Conservation (phyloP, 805 yeast genomes). For the Cyberlindnera mrakii region DNA sequence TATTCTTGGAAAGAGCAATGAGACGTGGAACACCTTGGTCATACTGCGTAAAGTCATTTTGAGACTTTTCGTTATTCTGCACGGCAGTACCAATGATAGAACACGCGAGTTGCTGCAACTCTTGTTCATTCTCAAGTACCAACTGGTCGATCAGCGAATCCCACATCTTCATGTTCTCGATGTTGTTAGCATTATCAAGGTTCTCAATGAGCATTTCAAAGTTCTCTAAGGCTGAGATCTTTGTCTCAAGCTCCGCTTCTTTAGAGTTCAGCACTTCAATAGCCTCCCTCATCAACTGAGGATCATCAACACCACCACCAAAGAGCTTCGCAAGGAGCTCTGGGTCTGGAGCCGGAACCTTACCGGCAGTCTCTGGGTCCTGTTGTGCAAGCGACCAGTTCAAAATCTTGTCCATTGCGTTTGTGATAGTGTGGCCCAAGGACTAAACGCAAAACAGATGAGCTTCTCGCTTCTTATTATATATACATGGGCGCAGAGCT, state of each 20-base stretch:
- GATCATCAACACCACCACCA: conserved; percentile 77
- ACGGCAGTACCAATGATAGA: conserved; percentile 86
- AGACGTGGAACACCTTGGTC: conserved; percentile 41
- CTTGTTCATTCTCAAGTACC: conserved; percentile 31
- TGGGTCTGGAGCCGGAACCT: conserved; percentile 73
- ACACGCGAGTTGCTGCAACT: conserved; percentile 53
- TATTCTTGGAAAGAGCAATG: conserved; percentile 32
- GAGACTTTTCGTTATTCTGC: conserved; percentile 81
- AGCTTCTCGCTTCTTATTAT: no score
- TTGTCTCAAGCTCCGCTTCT: conserved; percentile 55
- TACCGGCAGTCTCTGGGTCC: conserved; percentile 59
- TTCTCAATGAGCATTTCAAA: conserved; percentile 92
- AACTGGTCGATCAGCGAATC: conserved; percentile 53
- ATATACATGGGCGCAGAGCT: no score
- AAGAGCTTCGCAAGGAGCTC: conserved; percentile 71
- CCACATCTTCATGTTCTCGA: conserved; percentile 83
- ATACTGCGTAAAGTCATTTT: conserved; percentile 54
- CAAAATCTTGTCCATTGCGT: conserved; percentile 75
- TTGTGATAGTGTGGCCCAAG: neutral
- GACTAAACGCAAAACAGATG: neutral
- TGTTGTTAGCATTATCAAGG: conserved; percentile 89
- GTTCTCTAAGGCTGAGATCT: conserved; percentile 76
- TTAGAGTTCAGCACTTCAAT: conserved; percentile 52
- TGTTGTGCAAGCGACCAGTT: conserved; percentile 91
- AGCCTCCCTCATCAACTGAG: conserved; percentile 78